Percentiles rank a stretch among this genome's conserved stretches.
phyloP scores from a whole-genome alignment of 139 green algal genomes.

The Chlamydomonas applanata region DNA sequence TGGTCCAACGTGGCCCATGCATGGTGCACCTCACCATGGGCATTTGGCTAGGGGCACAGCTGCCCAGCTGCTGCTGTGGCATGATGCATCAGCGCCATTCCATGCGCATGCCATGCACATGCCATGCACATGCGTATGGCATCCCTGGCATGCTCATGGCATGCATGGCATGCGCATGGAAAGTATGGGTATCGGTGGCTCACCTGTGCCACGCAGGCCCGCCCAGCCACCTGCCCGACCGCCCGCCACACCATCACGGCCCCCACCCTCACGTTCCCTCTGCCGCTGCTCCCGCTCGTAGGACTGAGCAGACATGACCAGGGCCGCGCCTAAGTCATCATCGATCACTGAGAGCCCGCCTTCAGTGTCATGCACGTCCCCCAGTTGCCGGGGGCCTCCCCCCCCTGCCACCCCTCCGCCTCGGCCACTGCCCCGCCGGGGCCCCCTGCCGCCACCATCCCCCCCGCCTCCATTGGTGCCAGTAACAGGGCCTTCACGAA shows the following conservation, averaged over 20 bases:
- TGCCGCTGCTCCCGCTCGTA: not conserved
- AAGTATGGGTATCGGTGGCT: not conserved
- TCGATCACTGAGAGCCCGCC: conserved; percentile 63
- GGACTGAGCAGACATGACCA: conserved; percentile 1
- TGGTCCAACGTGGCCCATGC: too few relatives aligned
- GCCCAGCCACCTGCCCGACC: not conserved
- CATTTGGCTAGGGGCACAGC: too few relatives aligned
- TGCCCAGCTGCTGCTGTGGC: too few relatives aligned
- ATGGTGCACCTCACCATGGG: too few relatives aligned
- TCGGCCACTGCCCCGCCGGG: not conserved
- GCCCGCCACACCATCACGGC: not conserved
- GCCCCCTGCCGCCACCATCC: not conserved
- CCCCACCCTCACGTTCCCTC: not conserved
- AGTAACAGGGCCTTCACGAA: not conserved
- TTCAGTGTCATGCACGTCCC: conserved; percentile 29
- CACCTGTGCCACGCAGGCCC: not conserved
- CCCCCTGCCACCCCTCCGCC: not conserved
- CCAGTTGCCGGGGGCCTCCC: not conserved
- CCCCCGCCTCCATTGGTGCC: conserved; percentile 10
- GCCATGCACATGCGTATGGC: too few relatives aligned
- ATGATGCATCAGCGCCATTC: too few relatives aligned
- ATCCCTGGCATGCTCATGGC: too few relatives aligned
- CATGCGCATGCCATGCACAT: too few relatives aligned
- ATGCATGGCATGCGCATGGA: too few relatives aligned
- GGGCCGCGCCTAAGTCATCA: conserved; percentile 50